Base-by-base conservation (phyloP, 1,284 basidiomycete genomes). In the Austroboletus rostrupii region DNA sequence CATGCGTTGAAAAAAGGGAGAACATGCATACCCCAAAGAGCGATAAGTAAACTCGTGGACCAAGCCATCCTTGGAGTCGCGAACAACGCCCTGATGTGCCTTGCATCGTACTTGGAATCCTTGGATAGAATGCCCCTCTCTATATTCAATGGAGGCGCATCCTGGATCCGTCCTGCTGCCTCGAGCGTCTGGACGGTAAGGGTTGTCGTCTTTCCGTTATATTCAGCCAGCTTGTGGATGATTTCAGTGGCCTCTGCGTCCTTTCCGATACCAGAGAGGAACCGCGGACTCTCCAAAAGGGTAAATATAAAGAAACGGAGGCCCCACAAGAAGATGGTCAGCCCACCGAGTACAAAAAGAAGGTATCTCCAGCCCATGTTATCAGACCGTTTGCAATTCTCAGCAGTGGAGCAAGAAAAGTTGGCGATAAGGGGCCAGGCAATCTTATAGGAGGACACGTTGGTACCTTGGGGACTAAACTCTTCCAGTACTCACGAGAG, bases 331-430 rank as follows among this genome's bases (percentile, higher is more conserved):
- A 79, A 60, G 52, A 85, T 65, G 38, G 73, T 80, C 45, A 83
- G 61, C 12, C 72, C 78, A 7, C 78, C 78, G 20, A 74, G 62
- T 5, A 55, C 55, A 45, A 68, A 65, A 17, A 71, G 49, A 35
- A 77, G 72, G 59, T 80, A 82, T 35, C 83, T 71, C 83, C 83
- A 86, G 61, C 83, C 79, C 76, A 75, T 78, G 53, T 79, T 77
- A 20, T 70, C 53, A 1, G 67, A 71, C 44, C 63, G 70, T 4
- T 69, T 52, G 46, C 76, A 77, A 3, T 67, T 58, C 45, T 68
- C 32, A 29, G 65, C 26, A 13, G 61, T 51, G 0, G 67, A 26
- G 49, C 77, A 80, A 7, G 78, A 77, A 50, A 71, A 75, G 52
- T 77, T 75, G 12, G 73, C 62, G 12, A 79, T 75, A 19, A 80